Evolutionary conservation across 345 rosid species (phyloP).

Genomic region (Lumnitzera racemosa): DNA sequence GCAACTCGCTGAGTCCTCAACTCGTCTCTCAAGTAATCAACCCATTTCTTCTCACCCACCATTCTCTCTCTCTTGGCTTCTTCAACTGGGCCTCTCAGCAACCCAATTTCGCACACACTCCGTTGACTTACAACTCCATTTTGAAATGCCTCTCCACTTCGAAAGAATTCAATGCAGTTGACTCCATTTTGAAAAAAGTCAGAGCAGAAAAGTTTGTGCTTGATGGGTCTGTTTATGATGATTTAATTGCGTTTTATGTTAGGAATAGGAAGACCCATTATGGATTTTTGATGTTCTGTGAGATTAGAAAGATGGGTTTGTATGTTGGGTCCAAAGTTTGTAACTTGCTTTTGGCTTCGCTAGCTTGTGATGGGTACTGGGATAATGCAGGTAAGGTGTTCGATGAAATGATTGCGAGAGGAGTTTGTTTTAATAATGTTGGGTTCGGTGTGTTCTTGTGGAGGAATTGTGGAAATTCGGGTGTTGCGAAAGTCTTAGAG

Average conservation of each 20-base stretch:
- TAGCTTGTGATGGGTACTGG: constrained; percentile 43
- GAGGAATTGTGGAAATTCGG: constrained; percentile 34
- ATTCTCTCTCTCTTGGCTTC: constrained; percentile 80
- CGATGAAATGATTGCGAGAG: constrained; percentile 48
- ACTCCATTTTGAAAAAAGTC: constrained; percentile 48
- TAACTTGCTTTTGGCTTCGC: constrained; percentile 61
- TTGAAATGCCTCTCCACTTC: constrained; percentile 62
- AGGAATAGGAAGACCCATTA: constrained; percentile 36
- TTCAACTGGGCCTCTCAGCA: constrained; percentile 93
- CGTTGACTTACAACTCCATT: constrained; percentile 59
- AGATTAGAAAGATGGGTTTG: constrained; percentile 18
- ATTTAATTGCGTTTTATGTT: constrained; percentile 38
- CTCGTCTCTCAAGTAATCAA: constrained; percentile 77
- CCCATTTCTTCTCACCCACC: constrained; percentile 55
- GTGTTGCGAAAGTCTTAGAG: constrained; percentile 30
- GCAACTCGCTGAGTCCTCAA: constrained; percentile 41
- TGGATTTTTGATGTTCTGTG: constrained; percentile 56
- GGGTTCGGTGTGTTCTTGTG: constrained; percentile 76
- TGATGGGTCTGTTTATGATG: constrained; percentile 41
- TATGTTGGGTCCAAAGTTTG: constrained; percentile 45
- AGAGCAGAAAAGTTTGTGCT: constrained; percentile 40
- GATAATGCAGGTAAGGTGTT: constrained; percentile 47
- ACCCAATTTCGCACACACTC: constrained; percentile 63
- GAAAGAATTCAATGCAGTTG: constrained; percentile 54
- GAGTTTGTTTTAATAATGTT: constrained; percentile 39